Evolutionary conservation across 805 yeast genomes (phyloP).

Genomic region (Pichia exigua): DNA sequence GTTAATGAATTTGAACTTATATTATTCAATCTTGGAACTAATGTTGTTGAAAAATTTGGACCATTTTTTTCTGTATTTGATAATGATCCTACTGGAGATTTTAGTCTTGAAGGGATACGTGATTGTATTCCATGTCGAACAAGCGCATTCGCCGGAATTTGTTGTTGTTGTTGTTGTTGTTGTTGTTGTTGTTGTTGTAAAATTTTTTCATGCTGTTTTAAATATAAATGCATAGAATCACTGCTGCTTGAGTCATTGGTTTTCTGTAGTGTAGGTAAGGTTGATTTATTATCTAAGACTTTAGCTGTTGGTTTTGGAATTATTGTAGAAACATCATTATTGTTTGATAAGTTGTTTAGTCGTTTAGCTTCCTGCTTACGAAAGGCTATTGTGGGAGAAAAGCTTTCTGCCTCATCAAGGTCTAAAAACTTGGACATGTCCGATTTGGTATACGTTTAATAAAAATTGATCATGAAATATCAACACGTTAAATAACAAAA

Average conservation of each 20-base stretch:
- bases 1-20: neutral
- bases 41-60: neutral
- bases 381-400: constrained; percentile 1
- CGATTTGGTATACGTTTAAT: too few relatives aligned
- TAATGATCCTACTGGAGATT: neutral
- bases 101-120: neutral
- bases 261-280: neutral
- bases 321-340: neutral
- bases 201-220: neutral
- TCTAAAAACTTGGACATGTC: constrained; percentile 5
- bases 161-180: neutral
- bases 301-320: neutral
- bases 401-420: neutral
- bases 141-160: neutral
- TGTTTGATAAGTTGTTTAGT: neutral
- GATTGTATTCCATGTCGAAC: neutral
- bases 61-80: neutral
- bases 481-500: neutral
- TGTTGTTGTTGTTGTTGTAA: neutral
- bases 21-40: neutral
- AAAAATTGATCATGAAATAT: too few relatives aligned
- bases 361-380: neutral
- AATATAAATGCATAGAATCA: neutral
- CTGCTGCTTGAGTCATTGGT: neutral
- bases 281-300: neutral